Percentiles rank a stretch among this genome's conserved stretches.
Conservation (phyloP, 2,329 filamentous ascomycete genomes). For the Escovopsis sp. region DNA sequence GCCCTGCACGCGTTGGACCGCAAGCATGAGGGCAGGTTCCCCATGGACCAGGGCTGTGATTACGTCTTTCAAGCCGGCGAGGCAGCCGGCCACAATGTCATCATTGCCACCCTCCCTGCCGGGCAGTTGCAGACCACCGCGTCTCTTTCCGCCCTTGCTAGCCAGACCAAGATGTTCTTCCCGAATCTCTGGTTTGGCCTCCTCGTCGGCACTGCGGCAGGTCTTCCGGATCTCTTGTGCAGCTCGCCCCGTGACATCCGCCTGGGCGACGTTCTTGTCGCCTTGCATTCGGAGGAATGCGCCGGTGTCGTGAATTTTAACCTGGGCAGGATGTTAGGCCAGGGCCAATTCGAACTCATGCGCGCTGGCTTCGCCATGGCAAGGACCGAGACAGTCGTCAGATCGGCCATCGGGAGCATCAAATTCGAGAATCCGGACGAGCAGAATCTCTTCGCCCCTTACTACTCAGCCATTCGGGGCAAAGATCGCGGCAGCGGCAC, state of each 20-base stretch:
- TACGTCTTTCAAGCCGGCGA: conserved; percentile 21
- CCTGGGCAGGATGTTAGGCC: conserved; percentile 17
- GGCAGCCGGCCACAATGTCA: conserved; percentile 19
- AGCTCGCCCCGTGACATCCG: conserved; percentile 17
- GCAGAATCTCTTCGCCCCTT: conserved; percentile 7
- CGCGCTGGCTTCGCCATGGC: conserved; percentile 11
- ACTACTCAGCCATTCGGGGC: conserved; percentile 12
- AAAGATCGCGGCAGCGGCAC: conserved; percentile 9
- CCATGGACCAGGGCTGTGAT: conserved; percentile 16
- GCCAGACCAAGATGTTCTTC: conserved; percentile 19
- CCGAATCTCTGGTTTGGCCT: conserved; percentile 22
- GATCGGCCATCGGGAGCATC: conserved; percentile 19
- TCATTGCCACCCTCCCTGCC: conserved; percentile 18
- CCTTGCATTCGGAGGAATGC: conserved; percentile 10
- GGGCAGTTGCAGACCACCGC: conserved; percentile 20
- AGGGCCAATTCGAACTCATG: conserved; percentile 12
- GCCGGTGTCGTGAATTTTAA: conserved; percentile 16
- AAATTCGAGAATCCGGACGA: conserved; percentile 12
- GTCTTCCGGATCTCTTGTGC: conserved; percentile 14
- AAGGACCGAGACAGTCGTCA: conserved; percentile 15
- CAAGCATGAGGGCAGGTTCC: conserved; percentile 16
- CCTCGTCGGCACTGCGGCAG: conserved; percentile 21
- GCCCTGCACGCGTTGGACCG: conserved; percentile 20
- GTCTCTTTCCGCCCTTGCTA: conserved; percentile 18
- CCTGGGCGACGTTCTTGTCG: conserved; percentile 21